phyloP scores from a whole-genome alignment of 768 basidiomycete species.

The Brasilioporus rufonigricans region DNA sequence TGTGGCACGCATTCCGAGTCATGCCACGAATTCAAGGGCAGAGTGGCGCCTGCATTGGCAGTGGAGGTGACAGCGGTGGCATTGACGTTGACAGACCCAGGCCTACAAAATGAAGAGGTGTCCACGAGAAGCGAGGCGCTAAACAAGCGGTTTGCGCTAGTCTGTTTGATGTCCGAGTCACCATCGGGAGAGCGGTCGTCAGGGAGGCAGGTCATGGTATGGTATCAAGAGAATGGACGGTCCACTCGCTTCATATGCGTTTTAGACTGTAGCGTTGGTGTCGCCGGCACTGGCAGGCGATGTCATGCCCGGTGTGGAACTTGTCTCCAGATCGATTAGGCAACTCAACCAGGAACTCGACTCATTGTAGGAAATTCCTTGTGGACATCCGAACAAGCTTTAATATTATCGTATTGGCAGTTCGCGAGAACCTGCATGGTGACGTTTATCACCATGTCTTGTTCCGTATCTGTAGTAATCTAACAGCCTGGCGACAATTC shows the following conservation, averaged over 20 bases:
- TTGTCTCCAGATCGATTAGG: conserved; percentile 2
- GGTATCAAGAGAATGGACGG: conserved; percentile 7
- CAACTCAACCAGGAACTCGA: background rate
- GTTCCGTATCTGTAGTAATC: too few species aligned
- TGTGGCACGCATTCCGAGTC: background rate
- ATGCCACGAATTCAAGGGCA: background rate
- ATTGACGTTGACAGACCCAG: background rate
- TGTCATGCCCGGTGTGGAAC: conserved; percentile 3
- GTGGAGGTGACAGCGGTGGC: background rate
- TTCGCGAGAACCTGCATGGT: too few species aligned
- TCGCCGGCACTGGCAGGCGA: background rate
- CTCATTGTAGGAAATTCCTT: background rate
- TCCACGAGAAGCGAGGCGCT: background rate
- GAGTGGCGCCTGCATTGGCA: background rate
- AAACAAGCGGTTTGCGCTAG: conserved; percentile 1
- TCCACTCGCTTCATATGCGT: conserved; percentile 19
- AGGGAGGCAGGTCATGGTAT: conserved; percentile 26
- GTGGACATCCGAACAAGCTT: background rate
- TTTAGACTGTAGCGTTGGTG: background rate
- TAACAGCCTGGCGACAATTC: too few species aligned
- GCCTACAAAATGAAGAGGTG: background rate
- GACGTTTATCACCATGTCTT: background rate
- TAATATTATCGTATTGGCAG: too few species aligned
- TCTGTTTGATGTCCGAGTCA: conserved; percentile 18
- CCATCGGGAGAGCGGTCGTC: conserved; percentile 34